A percentile compares a stretch with the other conserved stretches of the same genome.
Conservation (phyloP, 1,139 yeast species). For the Saccharomyces pastorianus region DNA sequence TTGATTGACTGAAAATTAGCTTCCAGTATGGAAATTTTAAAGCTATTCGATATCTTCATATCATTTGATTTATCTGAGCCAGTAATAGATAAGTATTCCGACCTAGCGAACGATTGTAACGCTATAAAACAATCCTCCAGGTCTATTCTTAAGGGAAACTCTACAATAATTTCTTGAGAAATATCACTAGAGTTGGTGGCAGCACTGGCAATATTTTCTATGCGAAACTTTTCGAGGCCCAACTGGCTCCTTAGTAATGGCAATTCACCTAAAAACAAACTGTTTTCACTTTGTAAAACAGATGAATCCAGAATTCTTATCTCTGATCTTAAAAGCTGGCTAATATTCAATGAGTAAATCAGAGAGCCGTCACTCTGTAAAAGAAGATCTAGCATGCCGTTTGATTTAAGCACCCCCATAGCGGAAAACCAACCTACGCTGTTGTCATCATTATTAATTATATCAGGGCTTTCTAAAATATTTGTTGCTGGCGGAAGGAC, state of each 20-base stretch:
- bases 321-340: constrained; percentile 51
- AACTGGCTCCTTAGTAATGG: constrained; percentile 40
- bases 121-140: constrained; percentile 82
- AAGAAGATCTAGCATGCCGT: constrained; percentile 58
- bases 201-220: constrained; percentile 25
- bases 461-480: neutral
- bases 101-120: constrained; percentile 55
- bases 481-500: neutral
- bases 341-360: constrained; percentile 56
- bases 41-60: constrained; percentile 45
- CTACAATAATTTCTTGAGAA: constrained; percentile 40
- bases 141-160: constrained; percentile 63
- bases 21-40: constrained; percentile 56
- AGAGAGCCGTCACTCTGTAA: constrained; percentile 60
- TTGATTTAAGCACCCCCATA: constrained; percentile 61
- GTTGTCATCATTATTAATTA: neutral
- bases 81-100: constrained; percentile 38
- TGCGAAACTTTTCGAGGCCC: constrained; percentile 12
- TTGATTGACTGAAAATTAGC: constrained; percentile 39
- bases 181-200: constrained; percentile 10
- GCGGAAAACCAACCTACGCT: constrained; percentile 55
- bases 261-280: constrained; percentile 51
- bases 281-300: constrained; percentile 51
- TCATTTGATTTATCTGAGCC: constrained; percentile 26
- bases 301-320: constrained; percentile 63